Evolutionary conservation across 2,329 filamentous ascomycete species (phyloP).

Genomic region (Diaporthe sp.): DNA sequence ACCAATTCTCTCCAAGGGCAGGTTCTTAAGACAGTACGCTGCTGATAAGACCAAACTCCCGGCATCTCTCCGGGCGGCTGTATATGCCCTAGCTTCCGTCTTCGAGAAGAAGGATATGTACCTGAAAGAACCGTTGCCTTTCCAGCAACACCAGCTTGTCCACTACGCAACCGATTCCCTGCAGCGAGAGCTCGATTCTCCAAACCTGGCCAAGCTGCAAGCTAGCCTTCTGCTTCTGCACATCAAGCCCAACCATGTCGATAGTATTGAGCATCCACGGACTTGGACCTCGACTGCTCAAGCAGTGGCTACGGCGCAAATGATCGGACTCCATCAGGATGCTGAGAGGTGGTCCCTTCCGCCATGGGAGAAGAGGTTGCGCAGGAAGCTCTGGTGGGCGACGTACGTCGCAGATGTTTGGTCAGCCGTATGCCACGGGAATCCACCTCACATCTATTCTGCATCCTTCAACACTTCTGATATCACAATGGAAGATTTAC

Average conservation of each 20-base stretch:
- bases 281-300: background rate
- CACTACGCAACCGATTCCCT: background rate
- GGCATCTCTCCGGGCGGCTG: background rate
- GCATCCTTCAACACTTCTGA: background rate
- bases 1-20: background rate
- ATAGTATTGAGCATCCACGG: background rate
- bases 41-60: background rate
- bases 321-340: slow-evolving; percentile 1
- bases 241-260: background rate
- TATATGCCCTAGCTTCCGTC: background rate
- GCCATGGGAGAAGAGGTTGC: background rate
- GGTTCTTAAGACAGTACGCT: background rate
- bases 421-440: background rate
- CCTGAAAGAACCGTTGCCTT: background rate
- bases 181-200: background rate
- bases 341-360: background rate
- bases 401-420: background rate
- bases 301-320: background rate
- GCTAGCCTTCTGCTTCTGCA: background rate
- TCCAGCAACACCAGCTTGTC: background rate
- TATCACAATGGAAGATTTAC: background rate
- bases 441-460: background rate
- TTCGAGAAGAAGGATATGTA: background rate
- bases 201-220: background rate
- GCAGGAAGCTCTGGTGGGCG: background rate